Percentiles rank a stretch among this genome's conserved stretches.
phyloP scores from a whole-genome alignment of 2,329 filamentous ascomycete species.

The Colletotrichum lupini region DNA sequence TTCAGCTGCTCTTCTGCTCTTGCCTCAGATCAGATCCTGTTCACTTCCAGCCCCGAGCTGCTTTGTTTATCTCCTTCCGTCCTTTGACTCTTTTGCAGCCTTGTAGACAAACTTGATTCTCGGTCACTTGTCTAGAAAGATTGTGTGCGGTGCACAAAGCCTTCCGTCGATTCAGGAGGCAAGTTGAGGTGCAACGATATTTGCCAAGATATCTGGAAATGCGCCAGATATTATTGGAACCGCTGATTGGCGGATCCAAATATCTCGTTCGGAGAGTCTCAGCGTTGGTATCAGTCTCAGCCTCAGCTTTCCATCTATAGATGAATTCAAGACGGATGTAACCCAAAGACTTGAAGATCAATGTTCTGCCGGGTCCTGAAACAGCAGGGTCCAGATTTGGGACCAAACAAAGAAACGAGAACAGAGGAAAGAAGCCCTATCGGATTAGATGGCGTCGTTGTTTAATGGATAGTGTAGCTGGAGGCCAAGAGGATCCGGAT shows the following conservation, averaged over 20 bases:
- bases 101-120: background rate
- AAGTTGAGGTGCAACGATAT: slow-evolving; percentile 9
- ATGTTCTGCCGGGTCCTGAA: slow-evolving; percentile 22
- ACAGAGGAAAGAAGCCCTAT: slow-evolving; percentile 1
- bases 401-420: slow-evolving; percentile 30
- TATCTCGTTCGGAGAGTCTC: slow-evolving; percentile 12
- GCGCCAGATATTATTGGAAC: slow-evolving; percentile 27
- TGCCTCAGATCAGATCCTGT: background rate
- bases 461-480: slow-evolving; percentile 9
- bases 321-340: slow-evolving; percentile 20
- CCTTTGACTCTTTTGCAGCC: background rate
- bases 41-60: background rate
- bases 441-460: slow-evolving; percentile 17
- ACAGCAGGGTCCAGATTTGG: slow-evolving; percentile 7
- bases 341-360: slow-evolving; percentile 24
- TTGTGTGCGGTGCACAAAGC: background rate
- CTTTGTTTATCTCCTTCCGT: slow-evolving; percentile 5
- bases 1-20: background rate
- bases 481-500: slow-evolving; percentile 22
- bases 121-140: background rate
- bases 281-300: slow-evolving; percentile 30
- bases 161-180: slow-evolving; percentile 4
- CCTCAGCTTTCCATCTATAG: slow-evolving; percentile 18
- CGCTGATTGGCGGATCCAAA: slow-evolving; percentile 1
- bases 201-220: slow-evolving; percentile 27